Conservation (phyloP, 768 basidiomycete species). For the Boletus tomentosulus region DNA sequence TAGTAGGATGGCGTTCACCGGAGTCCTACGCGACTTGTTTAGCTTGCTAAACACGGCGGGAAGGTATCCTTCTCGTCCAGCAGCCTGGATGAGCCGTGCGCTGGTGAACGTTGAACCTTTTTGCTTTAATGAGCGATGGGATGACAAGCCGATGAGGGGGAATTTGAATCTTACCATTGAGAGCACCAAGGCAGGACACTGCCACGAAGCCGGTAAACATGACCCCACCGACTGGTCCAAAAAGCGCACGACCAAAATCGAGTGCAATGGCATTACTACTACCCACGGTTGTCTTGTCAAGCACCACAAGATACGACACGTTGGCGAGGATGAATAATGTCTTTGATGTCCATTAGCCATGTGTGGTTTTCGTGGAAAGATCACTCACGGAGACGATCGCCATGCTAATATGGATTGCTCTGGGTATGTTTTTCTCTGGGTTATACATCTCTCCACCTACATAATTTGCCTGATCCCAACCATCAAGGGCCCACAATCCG, state of each 20-base stretch:
- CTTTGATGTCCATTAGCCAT: conserved; percentile 33
- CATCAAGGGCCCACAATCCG: conserved; percentile 93
- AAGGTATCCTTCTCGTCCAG: conserved; percentile 83
- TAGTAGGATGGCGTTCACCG: conserved; percentile 81
- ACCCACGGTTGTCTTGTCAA: conserved; percentile 76
- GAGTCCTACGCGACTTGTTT: conserved; percentile 73
- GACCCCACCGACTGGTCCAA: conserved; percentile 82
- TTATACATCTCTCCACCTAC: conserved; percentile 86
- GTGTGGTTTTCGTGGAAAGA: neutral
- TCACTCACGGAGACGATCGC: conserved; percentile 61
- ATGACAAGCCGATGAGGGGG: neutral
- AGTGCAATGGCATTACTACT: conserved; percentile 83
- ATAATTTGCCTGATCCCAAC: conserved; percentile 93
- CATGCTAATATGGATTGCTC: conserved; percentile 91
- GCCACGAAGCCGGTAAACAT: conserved; percentile 90
- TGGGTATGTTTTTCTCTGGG: conserved; percentile 81
- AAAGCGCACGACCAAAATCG: conserved; percentile 86
- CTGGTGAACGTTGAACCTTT: conserved; percentile 69
- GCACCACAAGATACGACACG: conserved; percentile 86
- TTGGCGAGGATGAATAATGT: conserved; percentile 78
- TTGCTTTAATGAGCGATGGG: conserved; percentile 4
- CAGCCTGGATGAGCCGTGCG: conserved; percentile 83
- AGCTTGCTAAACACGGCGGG: conserved; percentile 79
- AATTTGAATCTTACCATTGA: conserved; percentile 61
- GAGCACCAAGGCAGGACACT: conserved; percentile 90